These are phyloP conservation scores for Carex littledalei DNA, from an alignment of 176 grass and related monocot species.

Conservation along the genomic window DNA sequence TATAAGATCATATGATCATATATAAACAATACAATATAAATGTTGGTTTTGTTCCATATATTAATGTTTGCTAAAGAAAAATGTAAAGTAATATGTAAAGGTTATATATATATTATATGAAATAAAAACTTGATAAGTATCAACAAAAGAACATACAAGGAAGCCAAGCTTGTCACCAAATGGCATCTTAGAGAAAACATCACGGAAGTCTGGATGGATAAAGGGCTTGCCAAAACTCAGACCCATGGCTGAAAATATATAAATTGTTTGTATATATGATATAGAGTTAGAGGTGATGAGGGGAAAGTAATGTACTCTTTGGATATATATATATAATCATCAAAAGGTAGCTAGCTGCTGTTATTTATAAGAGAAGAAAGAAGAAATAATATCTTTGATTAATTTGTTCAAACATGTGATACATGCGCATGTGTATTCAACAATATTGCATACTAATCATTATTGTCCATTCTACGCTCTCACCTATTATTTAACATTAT, in stretches of 20 bases:
- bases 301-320: background rate
- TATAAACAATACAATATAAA: background rate
- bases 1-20: background rate
- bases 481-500: too few relatives aligned
- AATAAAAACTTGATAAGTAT: background rate
- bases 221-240: slow-evolving; percentile 21
- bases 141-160: slow-evolving; percentile 26
- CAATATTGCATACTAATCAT: background rate
- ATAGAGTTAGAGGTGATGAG: background rate
- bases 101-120: background rate
- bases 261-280: background rate
- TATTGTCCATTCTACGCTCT: background rate
- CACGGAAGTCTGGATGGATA: slow-evolving; percentile 34
- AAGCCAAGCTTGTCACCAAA: slow-evolving; percentile 45
- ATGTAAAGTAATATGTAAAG: background rate
- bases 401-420: background rate
- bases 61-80: background rate
- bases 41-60: background rate
- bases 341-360: too few relatives aligned
- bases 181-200: slow-evolving; percentile 39
- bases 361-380: background rate
- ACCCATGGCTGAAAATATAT: slow-evolving; percentile 26
- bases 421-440: too few relatives aligned
- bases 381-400: background rate
- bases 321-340: too few relatives aligned